Evolutionary conservation across 2,329 filamentous ascomycete genomes (phyloP), one percentile per base, ranked within the genome.

Genomic region (Moelleriella libera): DNA sequence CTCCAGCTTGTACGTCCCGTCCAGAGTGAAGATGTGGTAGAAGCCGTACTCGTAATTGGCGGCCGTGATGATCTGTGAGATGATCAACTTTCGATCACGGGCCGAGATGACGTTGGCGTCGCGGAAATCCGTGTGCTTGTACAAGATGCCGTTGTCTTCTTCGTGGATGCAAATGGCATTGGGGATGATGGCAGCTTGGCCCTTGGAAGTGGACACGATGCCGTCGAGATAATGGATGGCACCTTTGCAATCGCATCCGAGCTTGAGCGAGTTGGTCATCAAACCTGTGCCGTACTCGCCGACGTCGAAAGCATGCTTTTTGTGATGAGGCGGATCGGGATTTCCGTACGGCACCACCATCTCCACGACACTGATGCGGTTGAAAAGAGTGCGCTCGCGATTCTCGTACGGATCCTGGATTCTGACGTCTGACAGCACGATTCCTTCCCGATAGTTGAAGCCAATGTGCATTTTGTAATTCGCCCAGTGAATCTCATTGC

Each of bases 341-440:
- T 84, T 80, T 3, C 70, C 79, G 53, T 85, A 86, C 1, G 80
- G 80, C 0, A 84, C 80, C 5, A 77, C 75, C 83, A 87, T 87
- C 59, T 87, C 83, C 49, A 75, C 76, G 44, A 86, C 68, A 21
- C 75, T 77, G 47, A 87, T 64, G 2, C 83, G 73, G 63, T 87
- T 82, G 61, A 86, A 75, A 32, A 86, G 67, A 41, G 74, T 78
- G 45, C 80, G 71, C 55, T 63, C 60, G 12, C 59, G 61, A 29
- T 57, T 53, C 50, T 63, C 60, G 21, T 62, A 57, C 3, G 60
- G 59, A 37, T 75, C 77, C 56, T 82, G 77, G 55, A 83, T 85
- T 54, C 72, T 70, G 6, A 87, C 66, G 54, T 87, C 80, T 51
- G 85, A 82, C 1, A 88, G 71, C 2, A 82, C 80, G 12, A 80